phyloP scores from a whole-genome alignment of 495 filamentous ascomycete genomes.

The Lindgomyces ingoldianus region DNA sequence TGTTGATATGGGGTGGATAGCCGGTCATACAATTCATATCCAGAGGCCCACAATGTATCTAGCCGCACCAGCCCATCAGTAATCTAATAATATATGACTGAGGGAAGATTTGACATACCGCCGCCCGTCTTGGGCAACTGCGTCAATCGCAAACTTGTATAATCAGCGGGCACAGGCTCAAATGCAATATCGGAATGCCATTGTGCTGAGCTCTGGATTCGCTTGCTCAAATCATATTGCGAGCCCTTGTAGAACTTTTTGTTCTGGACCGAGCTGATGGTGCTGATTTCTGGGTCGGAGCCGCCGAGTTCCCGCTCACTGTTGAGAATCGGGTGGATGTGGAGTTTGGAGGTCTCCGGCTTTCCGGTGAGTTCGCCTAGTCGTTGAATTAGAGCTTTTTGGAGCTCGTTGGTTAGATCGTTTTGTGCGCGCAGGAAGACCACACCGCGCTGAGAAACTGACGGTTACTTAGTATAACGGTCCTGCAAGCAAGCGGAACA shows the following conservation, averaged over 20 bases:
- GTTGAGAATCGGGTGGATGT: slow-evolving; percentile 70
- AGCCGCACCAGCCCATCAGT: slow-evolving; percentile 65
- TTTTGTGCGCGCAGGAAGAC: slow-evolving; percentile 34
- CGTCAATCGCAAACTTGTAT: slow-evolving; percentile 46
- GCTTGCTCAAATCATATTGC: not conserved
- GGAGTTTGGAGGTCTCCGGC: slow-evolving; percentile 46
- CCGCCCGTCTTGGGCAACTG: slow-evolving; percentile 29
- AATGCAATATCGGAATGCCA: slow-evolving; percentile 74
- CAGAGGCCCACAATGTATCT: slow-evolving; percentile 71
- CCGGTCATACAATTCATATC: slow-evolving; percentile 75
- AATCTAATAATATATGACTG: no score
- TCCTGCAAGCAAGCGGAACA: not conserved
- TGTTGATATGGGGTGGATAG: slow-evolving; percentile 61
- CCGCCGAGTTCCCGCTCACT: slow-evolving; percentile 55
- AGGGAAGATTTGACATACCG: no score
- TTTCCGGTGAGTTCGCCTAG: slow-evolving; percentile 30
- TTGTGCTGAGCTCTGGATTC: slow-evolving; percentile 40
- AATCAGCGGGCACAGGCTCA: slow-evolving; percentile 66
- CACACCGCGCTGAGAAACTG: slow-evolving; percentile 33
- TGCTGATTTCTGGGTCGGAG: slow-evolving; percentile 68
- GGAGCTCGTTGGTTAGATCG: slow-evolving; percentile 8
- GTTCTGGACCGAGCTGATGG: slow-evolving; percentile 60
- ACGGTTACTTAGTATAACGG: not conserved
- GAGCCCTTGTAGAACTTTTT: slow-evolving; percentile 43
- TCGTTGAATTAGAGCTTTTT: slow-evolving; percentile 17